phyloP scores from a whole-genome alignment of 306 rosid genomes.

The Pyrus communis region DNA sequence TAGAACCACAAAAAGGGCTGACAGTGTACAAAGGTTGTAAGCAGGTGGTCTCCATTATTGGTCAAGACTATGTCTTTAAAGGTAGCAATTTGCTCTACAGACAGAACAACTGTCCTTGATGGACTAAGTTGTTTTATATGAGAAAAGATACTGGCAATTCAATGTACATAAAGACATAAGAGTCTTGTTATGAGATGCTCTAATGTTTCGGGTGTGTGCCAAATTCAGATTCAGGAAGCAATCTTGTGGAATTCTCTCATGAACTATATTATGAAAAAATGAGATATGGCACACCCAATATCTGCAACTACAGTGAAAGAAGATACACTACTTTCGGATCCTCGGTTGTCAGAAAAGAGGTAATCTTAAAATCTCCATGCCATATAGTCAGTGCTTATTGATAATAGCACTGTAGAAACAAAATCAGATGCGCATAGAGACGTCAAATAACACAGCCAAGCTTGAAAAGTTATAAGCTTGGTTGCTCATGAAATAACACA shows the following conservation, averaged over 20 bases:
- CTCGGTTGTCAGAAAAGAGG: background rate
- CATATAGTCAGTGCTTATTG: background rate
- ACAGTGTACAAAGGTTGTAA: background rate
- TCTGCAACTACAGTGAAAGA: background rate
- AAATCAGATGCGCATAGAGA: constrained; percentile 2
- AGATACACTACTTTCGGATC: background rate
- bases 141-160: constrained; percentile 6
- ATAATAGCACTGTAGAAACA: constrained; percentile 9
- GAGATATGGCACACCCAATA: background rate
- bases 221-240: constrained; percentile 14
- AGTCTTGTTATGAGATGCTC: constrained; percentile 1
- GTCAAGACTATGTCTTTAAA: background rate
- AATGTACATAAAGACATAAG: background rate
- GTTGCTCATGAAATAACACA: background rate
- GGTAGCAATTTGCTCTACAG: constrained; percentile 2
- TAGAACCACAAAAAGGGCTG: background rate
- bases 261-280: background rate
- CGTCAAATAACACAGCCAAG: constrained; percentile 11
- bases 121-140: constrained; percentile 1
- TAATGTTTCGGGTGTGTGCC: constrained; percentile 2
- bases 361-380: background rate
- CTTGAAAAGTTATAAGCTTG: constrained; percentile 10
- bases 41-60: background rate
- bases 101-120: constrained; percentile 2
- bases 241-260: background rate